Percentiles rank a stretch among this genome's conserved stretches.
phyloP scores from a whole-genome alignment of 768 basidiomycete species.

The Phanerochaete carnosa region DNA sequence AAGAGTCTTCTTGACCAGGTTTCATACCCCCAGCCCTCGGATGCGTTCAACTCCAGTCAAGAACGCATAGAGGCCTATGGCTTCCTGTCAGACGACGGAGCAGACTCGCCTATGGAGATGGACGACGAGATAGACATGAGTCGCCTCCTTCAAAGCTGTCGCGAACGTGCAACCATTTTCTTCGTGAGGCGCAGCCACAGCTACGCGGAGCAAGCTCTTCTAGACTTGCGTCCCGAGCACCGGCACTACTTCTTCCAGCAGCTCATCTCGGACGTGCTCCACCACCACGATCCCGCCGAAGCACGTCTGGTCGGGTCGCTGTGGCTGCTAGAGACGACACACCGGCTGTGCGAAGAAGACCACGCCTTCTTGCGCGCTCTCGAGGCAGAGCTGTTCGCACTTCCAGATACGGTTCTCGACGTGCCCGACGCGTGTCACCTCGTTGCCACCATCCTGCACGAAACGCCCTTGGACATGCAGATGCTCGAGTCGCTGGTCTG shows the following conservation, averaged over 20 bases:
- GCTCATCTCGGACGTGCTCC: constrained; percentile 37
- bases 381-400: constrained; percentile 29
- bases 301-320: constrained; percentile 37
- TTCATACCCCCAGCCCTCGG: constrained; percentile 17
- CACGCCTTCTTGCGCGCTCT: constrained; percentile 34
- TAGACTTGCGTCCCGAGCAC: constrained; percentile 33
- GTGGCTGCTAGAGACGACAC: constrained; percentile 33
- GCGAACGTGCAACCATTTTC: constrained; percentile 1
- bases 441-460: constrained; percentile 36
- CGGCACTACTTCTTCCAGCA: constrained; percentile 33
- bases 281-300: constrained; percentile 36
- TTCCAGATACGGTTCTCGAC: constrained; percentile 47
- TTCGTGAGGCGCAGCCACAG: not conserved
- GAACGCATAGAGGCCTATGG: constrained; percentile 22
- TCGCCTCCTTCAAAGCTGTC: not conserved
- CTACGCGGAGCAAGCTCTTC: constrained; percentile 20
- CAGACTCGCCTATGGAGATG: not conserved
- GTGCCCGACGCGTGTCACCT: constrained; percentile 43
- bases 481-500: constrained; percentile 1
- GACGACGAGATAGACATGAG: constrained; percentile 1
- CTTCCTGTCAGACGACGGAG: constrained; percentile 10
- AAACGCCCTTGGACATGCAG: not conserved
- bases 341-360: constrained; percentile 23
- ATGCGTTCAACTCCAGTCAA: constrained; percentile 21
- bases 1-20: constrained; percentile 22